Evolutionary conservation across 2,329 filamentous ascomycete genomes (phyloP).

Genomic region (Dothistroma septosporum): DNA sequence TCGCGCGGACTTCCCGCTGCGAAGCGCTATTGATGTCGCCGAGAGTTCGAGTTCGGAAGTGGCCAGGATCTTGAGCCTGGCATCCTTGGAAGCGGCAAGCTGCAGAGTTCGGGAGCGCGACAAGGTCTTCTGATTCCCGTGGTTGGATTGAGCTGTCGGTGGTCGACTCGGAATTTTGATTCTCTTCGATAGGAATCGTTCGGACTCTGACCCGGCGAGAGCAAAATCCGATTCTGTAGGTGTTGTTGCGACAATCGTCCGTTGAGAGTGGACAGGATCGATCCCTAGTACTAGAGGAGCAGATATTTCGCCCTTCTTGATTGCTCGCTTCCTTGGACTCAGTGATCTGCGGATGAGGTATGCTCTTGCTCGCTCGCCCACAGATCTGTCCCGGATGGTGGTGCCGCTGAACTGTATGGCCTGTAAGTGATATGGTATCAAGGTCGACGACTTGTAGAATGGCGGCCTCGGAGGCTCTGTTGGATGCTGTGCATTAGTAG

Average conservation of each 20-base stretch:
- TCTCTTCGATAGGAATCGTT: background rate
- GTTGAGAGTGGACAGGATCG: background rate
- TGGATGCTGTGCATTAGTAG: background rate
- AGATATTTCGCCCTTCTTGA: background rate
- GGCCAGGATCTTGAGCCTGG: background rate
- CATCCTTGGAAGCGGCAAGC: background rate
- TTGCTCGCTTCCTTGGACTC: background rate
- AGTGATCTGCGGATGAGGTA: background rate
- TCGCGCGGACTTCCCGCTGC: background rate
- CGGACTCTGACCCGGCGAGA: background rate
- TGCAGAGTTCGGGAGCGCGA: background rate
- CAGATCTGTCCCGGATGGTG: background rate
- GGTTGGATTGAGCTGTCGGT: background rate
- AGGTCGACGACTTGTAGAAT: background rate
- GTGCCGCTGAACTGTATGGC: background rate
- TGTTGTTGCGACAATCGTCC: background rate
- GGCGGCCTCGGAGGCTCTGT: background rate
- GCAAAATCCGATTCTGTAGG: background rate
- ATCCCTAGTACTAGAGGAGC: background rate
- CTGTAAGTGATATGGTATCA: slow-evolving; percentile 1
- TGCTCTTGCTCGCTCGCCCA: background rate
- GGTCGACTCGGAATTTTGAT: background rate
- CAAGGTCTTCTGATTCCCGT: background rate
- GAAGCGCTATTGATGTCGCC: background rate
- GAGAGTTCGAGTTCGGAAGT: background rate